Base-by-base conservation (phyloP, 495 filamentous ascomycete species). In the Jackrogersella minutella region DNA sequence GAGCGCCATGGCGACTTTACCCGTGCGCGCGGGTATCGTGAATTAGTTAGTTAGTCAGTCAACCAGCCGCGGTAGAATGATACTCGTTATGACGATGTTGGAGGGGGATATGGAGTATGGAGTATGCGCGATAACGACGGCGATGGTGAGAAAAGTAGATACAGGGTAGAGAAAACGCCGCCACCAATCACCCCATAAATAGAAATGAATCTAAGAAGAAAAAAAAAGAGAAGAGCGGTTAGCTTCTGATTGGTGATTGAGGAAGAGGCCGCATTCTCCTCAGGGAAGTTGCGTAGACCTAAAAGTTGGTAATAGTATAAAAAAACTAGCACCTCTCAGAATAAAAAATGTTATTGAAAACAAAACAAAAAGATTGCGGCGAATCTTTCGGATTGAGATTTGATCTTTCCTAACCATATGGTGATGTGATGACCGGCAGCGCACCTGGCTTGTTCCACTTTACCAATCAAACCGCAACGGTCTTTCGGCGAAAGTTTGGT, bases 1-100 rank as follows among this genome's bases (percentile, higher is more conserved):
- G n/a, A 74, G 62, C 64, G 67, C 70, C 72, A 74, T 74, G 33
- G 53, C 70, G 58, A 68, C 47, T 66, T 8, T 39, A 28, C n/a
- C 40, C 37, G 46, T 11, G 30, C 14, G 28, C 56, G 41, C 43
- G 62, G 50, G 33, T 52, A 26, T 52, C n/a, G n/a, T n/a, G n/a
- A n/a, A n/a, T n/a, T n/a, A n/a, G n/a, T n/a, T n/a, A n/a, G n/a
- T n/a, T n/a, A n/a, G n/a, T n/a, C n/a, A 9, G 52, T 53, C 62
- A 62, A 39, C 50, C 52, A 57, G 50, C n/a, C 19, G 49, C 33
- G 43, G 43, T 14, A 22, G 30, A n/a, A 5, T 19, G 10, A 50
- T 55, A 34, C 8, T 50, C 22, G n/a, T 47, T 24, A 52, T 7
- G n/a, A 36, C 6, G 8, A 11, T 0, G 21, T 54, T 39, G 11